These are phyloP conservation scores for Aspergillus sergii DNA, from an alignment of 2,329 filamentous ascomycete species.

Conservation along the genomic window DNA sequence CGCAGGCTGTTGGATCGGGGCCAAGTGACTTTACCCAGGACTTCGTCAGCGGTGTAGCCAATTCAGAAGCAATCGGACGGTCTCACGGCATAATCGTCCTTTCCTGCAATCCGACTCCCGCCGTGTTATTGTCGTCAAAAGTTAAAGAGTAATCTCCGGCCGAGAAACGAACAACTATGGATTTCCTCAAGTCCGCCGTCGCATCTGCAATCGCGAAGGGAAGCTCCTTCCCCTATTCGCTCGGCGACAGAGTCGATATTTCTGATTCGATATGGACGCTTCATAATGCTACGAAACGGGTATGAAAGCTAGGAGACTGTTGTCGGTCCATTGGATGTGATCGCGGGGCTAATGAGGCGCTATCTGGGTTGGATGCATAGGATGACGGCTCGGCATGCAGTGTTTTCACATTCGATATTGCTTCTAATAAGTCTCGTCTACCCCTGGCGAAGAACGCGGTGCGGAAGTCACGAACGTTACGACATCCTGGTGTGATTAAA, in stretches of 20 bases:
- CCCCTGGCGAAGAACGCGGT: slow-evolving; percentile 91
- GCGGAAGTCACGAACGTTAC: slow-evolving; percentile 87
- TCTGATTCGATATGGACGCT: slow-evolving; percentile 96
- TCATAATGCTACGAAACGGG: slow-evolving; percentile 89
- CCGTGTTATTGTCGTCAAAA: neutral
- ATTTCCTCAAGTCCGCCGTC: slow-evolving; percentile 96
- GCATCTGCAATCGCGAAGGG: slow-evolving; percentile 96
- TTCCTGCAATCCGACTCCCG: neutral
- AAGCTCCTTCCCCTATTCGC: slow-evolving; percentile 86
- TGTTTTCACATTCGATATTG: slow-evolving; percentile 93
- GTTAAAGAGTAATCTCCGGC: neutral
- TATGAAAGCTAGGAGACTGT: slow-evolving; percentile 44
- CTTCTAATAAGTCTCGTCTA: slow-evolving; percentile 75
- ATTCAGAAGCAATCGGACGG: neutral
- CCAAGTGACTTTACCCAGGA: neutral
- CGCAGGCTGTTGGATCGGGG: neutral
- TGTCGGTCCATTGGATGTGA: neutral
- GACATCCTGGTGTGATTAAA: slow-evolving; percentile 92
- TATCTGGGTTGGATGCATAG: slow-evolving; percentile 48
- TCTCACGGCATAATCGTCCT: neutral
- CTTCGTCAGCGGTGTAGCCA: neutral
- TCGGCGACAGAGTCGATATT: slow-evolving; percentile 89
- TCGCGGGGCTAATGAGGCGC: slow-evolving; percentile 17
- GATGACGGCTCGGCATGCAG: slow-evolving; percentile 94
- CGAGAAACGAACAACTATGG: slow-evolving; percentile 61